phyloP scores from a whole-genome alignment of 2,329 filamentous ascomycete species.

The Pestalotiopsis sp. region DNA sequence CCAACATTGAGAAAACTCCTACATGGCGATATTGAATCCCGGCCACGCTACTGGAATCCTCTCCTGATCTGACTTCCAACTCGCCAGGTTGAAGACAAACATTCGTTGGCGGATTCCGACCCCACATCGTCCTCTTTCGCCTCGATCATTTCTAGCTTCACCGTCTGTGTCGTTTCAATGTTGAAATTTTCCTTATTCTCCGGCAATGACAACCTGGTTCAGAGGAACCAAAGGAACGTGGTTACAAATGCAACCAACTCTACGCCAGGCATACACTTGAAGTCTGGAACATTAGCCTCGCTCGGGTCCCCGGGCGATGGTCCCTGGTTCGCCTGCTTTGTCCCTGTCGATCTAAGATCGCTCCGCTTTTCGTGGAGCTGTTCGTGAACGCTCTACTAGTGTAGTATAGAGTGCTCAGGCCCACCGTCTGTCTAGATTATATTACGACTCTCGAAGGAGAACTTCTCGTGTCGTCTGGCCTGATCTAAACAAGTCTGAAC shows the following conservation, averaged over 20 bases:
- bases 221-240: not conserved
- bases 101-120: not conserved
- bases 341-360: slow-evolving; percentile 3
- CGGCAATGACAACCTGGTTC: not conserved
- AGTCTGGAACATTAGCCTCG: not conserved
- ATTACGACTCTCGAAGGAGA: not conserved
- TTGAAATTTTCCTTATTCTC: not conserved
- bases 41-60: not conserved
- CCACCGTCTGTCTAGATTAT: not conserved
- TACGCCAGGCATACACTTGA: not conserved
- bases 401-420: not conserved
- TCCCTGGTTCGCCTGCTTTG: not conserved
- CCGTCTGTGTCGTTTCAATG: not conserved
- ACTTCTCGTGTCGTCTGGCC: not conserved
- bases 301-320: not conserved
- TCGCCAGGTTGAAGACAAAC: not conserved
- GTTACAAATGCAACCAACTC: no score
- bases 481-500: not conserved
- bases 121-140: not conserved
- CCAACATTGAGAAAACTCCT: not conserved
- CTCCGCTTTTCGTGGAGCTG: slow-evolving; percentile 1
- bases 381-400: not conserved
- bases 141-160: not conserved
- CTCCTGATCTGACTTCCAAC: not conserved
- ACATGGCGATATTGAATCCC: not conserved